Conservation (phyloP, 176 grass and related monocot species). For the Carex kokanica region DNA sequence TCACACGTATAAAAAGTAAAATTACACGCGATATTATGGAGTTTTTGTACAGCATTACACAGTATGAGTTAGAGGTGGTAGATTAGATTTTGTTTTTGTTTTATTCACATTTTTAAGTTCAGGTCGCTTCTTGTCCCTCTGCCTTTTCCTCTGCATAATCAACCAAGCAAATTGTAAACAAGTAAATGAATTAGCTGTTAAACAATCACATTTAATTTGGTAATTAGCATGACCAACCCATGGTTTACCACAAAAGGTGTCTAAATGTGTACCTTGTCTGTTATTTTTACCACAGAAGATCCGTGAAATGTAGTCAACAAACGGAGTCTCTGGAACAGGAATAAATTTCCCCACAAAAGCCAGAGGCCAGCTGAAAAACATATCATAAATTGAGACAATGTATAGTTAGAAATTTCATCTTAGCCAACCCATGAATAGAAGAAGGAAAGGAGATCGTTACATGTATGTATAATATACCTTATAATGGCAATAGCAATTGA, state of each 20-base stretch:
- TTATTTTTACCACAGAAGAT: constrained; percentile 30
- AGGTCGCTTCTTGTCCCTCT: neutral
- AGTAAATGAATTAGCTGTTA: neutral
- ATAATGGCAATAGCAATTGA: too few species aligned
- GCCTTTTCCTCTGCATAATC: neutral
- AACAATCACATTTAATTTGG: neutral
- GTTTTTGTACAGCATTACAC: neutral
- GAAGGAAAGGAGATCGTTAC: too few species aligned
- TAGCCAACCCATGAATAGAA: too few species aligned
- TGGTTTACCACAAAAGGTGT: neutral
- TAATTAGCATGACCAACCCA: neutral
- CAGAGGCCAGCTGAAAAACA: too few species aligned
- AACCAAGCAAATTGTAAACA: neutral
- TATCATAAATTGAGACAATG: too few species aligned
- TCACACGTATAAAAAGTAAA: neutral
- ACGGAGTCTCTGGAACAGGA: constrained; percentile 59
- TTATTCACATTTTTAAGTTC: neutral
- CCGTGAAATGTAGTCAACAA: constrained; percentile 43
- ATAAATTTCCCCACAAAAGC: too few species aligned
- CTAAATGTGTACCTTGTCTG: constrained; percentile 33
- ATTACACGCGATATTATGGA: neutral
- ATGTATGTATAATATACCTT: too few species aligned
- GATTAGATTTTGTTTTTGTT: neutral
- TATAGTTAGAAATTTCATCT: too few species aligned
- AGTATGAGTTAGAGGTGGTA: neutral